A percentile compares a stretch with the other conserved stretches of the same genome.
Conservation (phyloP, 2,329 filamentous ascomycete species). For the Ophiocordyceps australis region DNA sequence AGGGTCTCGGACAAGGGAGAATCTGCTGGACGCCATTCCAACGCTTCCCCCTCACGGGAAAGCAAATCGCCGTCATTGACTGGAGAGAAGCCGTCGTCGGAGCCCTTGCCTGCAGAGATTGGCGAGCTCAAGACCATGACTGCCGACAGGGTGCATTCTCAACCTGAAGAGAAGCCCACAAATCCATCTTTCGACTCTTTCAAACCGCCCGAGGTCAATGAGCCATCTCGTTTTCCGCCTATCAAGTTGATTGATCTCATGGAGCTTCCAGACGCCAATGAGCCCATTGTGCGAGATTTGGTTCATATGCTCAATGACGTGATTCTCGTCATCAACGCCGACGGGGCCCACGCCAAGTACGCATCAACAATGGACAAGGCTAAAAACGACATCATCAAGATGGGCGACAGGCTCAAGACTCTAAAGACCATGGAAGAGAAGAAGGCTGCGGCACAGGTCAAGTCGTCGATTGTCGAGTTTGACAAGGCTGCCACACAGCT, state of each 20-base stretch:
- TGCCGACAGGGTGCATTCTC: constrained; percentile 12
- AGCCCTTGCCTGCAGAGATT: constrained; percentile 7
- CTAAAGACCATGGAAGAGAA: constrained; percentile 53
- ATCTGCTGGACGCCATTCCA: constrained; percentile 39
- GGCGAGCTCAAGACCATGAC: constrained; percentile 10
- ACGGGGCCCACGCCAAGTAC: constrained; percentile 62
- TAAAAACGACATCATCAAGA: constrained; percentile 62
- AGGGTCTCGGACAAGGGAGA: constrained; percentile 48
- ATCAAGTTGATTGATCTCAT: constrained; percentile 62
- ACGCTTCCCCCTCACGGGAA: constrained; percentile 22
- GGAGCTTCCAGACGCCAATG: constrained; percentile 54
- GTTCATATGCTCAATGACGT: constrained; percentile 94
- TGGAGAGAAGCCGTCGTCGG: constrained; percentile 12
- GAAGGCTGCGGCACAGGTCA: constrained; percentile 58
- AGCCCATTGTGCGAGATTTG: constrained; percentile 81
- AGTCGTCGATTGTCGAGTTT: constrained; percentile 57
- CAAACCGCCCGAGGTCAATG: constrained; percentile 44
- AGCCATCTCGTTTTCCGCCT: constrained; percentile 45
- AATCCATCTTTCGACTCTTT: constrained; percentile 16
- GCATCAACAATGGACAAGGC: constrained; percentile 64
- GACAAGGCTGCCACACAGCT: constrained; percentile 75
- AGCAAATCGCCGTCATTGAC: constrained; percentile 2
- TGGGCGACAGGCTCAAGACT: constrained; percentile 59
- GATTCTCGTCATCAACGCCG: constrained; percentile 82
- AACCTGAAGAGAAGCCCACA: constrained; percentile 6